Conservation (phyloP, 1,284 basidiomycete genomes). For the Laetiporus sulphureus region DNA sequence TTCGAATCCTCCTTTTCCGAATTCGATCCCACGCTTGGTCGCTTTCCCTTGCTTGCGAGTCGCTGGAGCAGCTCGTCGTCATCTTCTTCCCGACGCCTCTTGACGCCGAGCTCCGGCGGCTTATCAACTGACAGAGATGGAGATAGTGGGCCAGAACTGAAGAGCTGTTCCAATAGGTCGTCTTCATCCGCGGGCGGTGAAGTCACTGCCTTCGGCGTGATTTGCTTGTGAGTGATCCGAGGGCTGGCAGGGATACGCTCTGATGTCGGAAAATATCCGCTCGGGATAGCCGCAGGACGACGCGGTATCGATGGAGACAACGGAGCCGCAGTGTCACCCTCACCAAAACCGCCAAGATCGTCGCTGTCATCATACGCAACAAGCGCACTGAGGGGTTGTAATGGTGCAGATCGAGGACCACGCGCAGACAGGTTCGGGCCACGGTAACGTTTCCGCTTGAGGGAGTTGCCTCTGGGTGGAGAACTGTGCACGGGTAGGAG, state of each 20-base stretch:
- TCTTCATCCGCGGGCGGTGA: conserved; percentile 42
- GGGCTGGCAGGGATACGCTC: conserved; percentile 23
- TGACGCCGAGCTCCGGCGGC: conserved; percentile 37
- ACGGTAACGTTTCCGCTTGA: conserved; percentile 51
- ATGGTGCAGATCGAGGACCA: conserved; percentile 23
- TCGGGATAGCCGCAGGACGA: conserved; percentile 9
- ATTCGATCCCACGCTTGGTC: conserved; percentile 35
- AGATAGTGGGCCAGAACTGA: conserved; percentile 35
- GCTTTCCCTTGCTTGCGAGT: conserved; percentile 50
- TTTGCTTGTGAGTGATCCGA: conserved; percentile 34
- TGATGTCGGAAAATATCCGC: conserved; percentile 14
- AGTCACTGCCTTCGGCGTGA: conserved; percentile 17
- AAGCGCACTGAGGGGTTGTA: conserved; percentile 49
- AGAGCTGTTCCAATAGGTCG: conserved; percentile 45
- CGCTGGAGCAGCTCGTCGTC: conserved; percentile 62
- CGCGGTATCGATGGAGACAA: conserved; percentile 8
- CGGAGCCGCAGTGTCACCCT: conserved; percentile 4
- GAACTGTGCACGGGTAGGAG: conserved; percentile 29
- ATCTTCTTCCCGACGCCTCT: conserved; percentile 72
- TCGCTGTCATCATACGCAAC: conserved; percentile 66
- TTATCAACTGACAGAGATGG: conserved; percentile 36
- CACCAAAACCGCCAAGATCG: conserved; percentile 15
- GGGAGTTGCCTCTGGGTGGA: conserved; percentile 29
- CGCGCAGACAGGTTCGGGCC: conserved; percentile 20
- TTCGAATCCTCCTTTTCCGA: conserved; percentile 31